Evolutionary conservation across 23 red algal species (phyloP).

Genomic region (Gracilaria gracilis): DNA sequence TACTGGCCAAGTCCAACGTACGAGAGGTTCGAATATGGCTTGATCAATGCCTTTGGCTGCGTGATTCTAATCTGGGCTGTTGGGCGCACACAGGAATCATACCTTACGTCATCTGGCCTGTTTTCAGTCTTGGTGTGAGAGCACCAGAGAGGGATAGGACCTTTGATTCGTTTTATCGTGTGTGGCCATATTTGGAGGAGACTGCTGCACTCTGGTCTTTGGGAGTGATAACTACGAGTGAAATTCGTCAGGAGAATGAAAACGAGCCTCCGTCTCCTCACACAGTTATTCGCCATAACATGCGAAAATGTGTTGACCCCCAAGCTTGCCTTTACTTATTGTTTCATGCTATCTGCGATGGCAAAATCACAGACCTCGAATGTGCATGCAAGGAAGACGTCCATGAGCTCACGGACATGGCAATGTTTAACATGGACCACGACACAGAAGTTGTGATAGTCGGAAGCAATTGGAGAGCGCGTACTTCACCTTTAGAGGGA

Average conservation of each 20-base stretch:
- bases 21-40: constrained; percentile 40
- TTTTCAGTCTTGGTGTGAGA: constrained; percentile 47
- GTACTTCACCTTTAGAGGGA: not conserved
- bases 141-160: constrained; percentile 10
- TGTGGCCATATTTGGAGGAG: constrained; percentile 62
- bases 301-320: constrained; percentile 15
- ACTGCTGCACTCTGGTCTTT: constrained; percentile 49
- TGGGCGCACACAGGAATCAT: constrained; percentile 59
- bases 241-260: not conserved
- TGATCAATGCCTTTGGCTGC: constrained; percentile 63
- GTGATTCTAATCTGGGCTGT: constrained; percentile 37
- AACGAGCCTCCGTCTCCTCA: not conserved
- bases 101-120: constrained; percentile 58
- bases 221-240: constrained; percentile 47
- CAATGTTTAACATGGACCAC: constrained; percentile 21
- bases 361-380: not conserved
- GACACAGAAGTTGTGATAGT: not conserved
- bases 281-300: not conserved
- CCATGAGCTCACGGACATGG: constrained; percentile 57
- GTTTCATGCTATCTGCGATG: constrained; percentile 45
- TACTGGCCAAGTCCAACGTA: constrained; percentile 6
- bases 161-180: constrained; percentile 8
- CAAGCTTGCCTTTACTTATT: constrained; percentile 28
- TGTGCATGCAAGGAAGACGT: constrained; percentile 30
- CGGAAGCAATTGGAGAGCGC: constrained; percentile 29